Evolutionary conservation across 1,284 basidiomycete genomes (phyloP).

Genomic region (Papiliotrema laurentii): DNA sequence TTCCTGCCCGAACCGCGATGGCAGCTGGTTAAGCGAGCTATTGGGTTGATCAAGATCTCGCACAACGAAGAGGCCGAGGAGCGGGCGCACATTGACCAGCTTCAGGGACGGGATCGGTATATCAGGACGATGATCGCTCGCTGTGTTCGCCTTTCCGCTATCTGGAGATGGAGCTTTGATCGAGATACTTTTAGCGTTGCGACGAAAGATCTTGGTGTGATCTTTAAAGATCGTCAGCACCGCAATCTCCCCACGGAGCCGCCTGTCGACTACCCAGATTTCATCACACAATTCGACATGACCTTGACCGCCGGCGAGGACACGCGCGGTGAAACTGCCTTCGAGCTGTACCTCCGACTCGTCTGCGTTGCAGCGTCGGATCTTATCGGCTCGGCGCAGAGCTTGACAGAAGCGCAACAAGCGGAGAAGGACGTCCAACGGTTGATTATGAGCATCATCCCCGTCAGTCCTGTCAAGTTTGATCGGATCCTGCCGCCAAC

Average conservation of each 20-base stretch:
- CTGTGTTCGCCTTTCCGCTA: constrained; percentile 64
- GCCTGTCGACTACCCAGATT: constrained; percentile 67
- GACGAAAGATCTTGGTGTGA: constrained; percentile 62
- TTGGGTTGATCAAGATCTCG: constrained; percentile 60
- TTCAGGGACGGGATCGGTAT: constrained; percentile 69
- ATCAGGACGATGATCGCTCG: constrained; percentile 67
- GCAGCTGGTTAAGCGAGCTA: constrained; percentile 58
- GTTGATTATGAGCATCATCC: constrained; percentile 71
- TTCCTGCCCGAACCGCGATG: constrained; percentile 60
- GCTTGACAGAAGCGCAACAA: constrained; percentile 43
- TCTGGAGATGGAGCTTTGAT: constrained; percentile 72
- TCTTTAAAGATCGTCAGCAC: constrained; percentile 77
- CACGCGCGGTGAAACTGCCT: constrained; percentile 63
- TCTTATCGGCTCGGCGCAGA: constrained; percentile 32
- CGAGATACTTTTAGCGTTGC: constrained; percentile 60
- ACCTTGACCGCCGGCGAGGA: constrained; percentile 55
- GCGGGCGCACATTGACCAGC: constrained; percentile 48
- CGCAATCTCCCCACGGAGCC: constrained; percentile 69
- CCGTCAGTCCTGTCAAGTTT: constrained; percentile 61
- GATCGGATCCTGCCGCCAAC: constrained; percentile 57
- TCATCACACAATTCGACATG: constrained; percentile 63
- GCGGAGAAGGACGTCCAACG: constrained; percentile 60
- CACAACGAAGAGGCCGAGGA: constrained; percentile 56
- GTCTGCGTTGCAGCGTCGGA: constrained; percentile 47
- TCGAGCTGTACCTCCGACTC: constrained; percentile 66